Evolutionary conservation across 805 yeast genomes (phyloP).

Genomic region (Wickerhamiella domercqiae): DNA sequence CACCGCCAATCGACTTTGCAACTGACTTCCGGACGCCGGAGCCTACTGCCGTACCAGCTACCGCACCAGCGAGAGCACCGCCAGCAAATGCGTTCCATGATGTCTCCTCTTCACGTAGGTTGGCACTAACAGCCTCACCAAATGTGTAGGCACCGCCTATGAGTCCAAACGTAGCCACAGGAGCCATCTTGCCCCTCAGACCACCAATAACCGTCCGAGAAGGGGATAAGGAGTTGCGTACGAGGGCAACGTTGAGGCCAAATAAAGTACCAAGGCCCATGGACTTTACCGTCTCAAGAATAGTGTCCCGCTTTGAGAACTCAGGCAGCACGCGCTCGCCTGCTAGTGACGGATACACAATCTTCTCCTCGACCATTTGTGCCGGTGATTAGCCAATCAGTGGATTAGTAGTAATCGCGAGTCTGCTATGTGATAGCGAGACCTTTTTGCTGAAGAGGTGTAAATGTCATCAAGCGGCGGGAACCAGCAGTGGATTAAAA

Average conservation of each 20-base stretch:
- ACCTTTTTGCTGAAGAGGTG: no score
- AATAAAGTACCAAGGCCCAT: conserved; percentile 31
- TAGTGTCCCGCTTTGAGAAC: conserved; percentile 43
- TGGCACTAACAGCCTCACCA: conserved; percentile 33
- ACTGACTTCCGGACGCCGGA: conserved; percentile 17
- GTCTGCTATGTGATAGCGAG: no score
- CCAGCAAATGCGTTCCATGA: conserved; percentile 42
- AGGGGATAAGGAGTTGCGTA: conserved; percentile 20
- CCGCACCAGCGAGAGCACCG: conserved; percentile 33
- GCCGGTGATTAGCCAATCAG: no score
- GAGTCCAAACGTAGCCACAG: conserved; percentile 27
- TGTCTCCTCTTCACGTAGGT: conserved; percentile 48
- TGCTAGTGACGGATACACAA: conserved; percentile 14
- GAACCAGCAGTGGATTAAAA: no score
- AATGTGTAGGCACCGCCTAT: conserved; percentile 35
- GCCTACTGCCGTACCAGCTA: conserved; percentile 25
- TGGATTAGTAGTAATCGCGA: no score
- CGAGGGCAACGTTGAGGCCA: conserved; percentile 37
- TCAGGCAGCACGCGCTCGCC: conserved; percentile 27
- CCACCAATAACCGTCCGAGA: conserved; percentile 21
- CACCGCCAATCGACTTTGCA: conserved; percentile 32
- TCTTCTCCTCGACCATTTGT: conserved; percentile 3
- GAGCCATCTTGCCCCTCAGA: conserved; percentile 17
- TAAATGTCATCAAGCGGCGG: no score
- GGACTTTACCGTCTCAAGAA: conserved; percentile 33